Evolutionary conservation across 805 yeast genomes (phyloP), one percentile per base, ranked within the genome.

Genomic region (Sugiyamaella lignohabitans): DNA sequence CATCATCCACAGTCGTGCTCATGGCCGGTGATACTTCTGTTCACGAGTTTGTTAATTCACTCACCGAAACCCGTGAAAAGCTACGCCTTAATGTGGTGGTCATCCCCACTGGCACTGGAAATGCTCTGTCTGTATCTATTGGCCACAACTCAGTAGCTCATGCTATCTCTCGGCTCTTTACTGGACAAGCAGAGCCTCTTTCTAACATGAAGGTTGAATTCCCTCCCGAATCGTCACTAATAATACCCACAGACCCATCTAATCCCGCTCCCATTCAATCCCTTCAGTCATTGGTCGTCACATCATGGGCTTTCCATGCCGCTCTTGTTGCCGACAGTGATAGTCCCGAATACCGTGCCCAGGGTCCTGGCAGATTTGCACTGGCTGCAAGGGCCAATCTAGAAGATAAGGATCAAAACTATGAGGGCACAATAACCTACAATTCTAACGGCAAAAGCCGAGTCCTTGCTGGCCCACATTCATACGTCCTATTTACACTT

Each of bases 21-120:
- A 63, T 89, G 5, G 83, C 94, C 34, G 97, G 97, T 1, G 97
- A 89, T 59, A 88, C 96, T 0, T 80, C 94, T 1, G 67, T 87
- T 3, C 78, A 75, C 42, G 97, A 89, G 61, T 77, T 89, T 43
- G 55, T 87, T 46, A 88, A 88, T 59, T 68, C 63, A 17, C 60
- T 74, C 22, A 58, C 52, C 10, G 53, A 56, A 2, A 30, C 45
- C 4, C 19, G 3, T 20, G 42, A 45, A 8, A 14, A 43, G n/a
- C 45, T 55, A 43, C 42, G 57, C 2, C 48, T 68, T 4, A 53
- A 48, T 6, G 48, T 69, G 16, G 53, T 51, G 1, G 56, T 68
- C 22, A 61, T 89, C 14, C 95, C 96, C 0, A 70, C 80, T 49
- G 97, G 97, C 1, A 83, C 95, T 0, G 97, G 95, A 0, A 89